These are phyloP conservation scores for Verticillium longisporum DNA, from an alignment of 2,329 filamentous ascomycete genomes.

Conservation along the genomic window DNA sequence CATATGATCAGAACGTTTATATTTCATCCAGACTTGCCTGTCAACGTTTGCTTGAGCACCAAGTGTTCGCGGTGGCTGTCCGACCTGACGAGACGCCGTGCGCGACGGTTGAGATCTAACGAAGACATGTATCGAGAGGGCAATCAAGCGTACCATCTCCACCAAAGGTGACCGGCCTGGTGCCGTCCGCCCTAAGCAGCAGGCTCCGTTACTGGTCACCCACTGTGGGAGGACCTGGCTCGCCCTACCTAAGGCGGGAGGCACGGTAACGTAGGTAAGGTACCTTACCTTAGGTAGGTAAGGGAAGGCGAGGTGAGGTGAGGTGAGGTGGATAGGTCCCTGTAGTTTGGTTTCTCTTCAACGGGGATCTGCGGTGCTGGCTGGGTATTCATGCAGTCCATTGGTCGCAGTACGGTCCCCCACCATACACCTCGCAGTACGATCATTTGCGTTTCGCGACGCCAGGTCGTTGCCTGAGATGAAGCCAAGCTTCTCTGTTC, in stretches of 20 bases:
- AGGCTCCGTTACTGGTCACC: neutral
- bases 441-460: neutral
- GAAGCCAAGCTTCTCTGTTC: neutral
- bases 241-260: too few species aligned
- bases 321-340: neutral
- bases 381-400: constrained; percentile 4
- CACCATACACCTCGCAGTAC: neutral
- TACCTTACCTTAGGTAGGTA: too few species aligned
- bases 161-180: neutral
- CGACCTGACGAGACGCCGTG: neutral
- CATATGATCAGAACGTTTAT: too few species aligned
- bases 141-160: neutral
- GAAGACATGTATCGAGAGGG: neutral
- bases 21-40: too few species aligned
- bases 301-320: too few species aligned
- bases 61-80: too few species aligned
- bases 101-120: neutral
- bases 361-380: constrained; percentile 5
- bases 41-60: too few species aligned
- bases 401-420: constrained; percentile 10
- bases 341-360: neutral
- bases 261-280: too few species aligned
- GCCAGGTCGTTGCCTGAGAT: neutral
- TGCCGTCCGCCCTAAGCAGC: neutral
- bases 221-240: too few species aligned